Base-by-base conservation (phyloP, 2,329 filamentous ascomycete genomes). In the Ophiocordyceps camponoti-rufipedis region DNA sequence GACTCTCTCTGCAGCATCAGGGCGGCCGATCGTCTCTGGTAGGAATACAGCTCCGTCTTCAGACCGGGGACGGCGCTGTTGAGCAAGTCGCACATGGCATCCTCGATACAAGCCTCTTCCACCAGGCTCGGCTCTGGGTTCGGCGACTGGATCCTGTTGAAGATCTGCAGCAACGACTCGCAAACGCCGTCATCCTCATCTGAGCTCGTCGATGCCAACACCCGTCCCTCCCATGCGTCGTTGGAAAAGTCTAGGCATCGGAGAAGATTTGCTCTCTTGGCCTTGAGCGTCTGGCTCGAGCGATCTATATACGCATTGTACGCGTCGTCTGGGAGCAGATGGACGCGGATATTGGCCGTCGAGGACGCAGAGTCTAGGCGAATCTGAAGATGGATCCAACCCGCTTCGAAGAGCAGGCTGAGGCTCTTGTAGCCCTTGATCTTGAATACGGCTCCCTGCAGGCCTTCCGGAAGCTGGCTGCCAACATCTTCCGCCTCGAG, bases 1-100 rank as follows among this genome's bases (percentile, higher is more conserved):
- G 71, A 62, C 60, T 96, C 89, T 45, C 81, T 78, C 56, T 91
- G 81, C 16, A 94, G 63, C 87, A 96, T 95, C 28, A 81, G 58
- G 4, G 84, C 85, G 1, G 82, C 81, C 1, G 87, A 89, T 41
- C 81, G 74, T 44, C 80, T 72, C 58, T 96, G 89, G 53, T 94
- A 93, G 0, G 74, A 70, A 56, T 91, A 84, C 0, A 95, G 65
- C 0, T 63, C 63, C 0, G 85, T 84, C 13, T 60, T 71, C 5
- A 88, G 58, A 0, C 81, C 82, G 1, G 62, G 55, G 1, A 83
- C 52, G 12, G 62, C 53, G 53, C 70, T 68, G 32, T 66, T 56
- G 42, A 85, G 56, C 1, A 87, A 57, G 28, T 68, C 67, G 39
- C 70, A 61, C 55, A 82, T 71, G 0, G 73, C 69, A 28, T 70